Evolutionary conservation across 73 alveolate species (phyloP).

Genomic region (Stentor roeselii): DNA sequence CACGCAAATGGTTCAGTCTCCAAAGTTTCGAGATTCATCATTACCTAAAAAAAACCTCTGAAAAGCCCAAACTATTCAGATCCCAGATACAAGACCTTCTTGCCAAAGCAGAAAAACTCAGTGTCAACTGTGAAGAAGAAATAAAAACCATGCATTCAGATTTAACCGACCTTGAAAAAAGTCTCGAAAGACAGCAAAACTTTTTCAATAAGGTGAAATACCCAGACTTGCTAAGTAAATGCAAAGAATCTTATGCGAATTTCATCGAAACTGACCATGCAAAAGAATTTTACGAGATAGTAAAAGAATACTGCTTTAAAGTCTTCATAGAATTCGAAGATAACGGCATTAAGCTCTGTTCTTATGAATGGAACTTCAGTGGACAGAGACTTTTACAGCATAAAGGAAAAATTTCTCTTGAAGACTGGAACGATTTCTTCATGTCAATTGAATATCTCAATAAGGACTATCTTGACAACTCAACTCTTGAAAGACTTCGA

Average conservation of each 20-base stretch:
- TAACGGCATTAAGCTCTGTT: background rate
- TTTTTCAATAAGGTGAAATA: background rate
- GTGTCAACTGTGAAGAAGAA: background rate
- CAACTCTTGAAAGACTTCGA: background rate
- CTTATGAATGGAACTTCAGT: slow-evolving; percentile 6
- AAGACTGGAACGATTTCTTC: slow-evolving; percentile 3
- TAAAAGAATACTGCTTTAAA: slow-evolving; percentile 13
- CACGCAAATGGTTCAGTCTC: background rate
- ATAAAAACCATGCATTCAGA: background rate
- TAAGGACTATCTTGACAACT: slow-evolving; percentile 9
- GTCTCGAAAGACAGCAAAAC: background rate
- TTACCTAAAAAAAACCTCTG: background rate
- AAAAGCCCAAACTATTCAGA: background rate
- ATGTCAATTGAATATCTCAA: background rate
- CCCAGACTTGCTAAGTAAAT: background rate
- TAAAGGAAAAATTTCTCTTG: slow-evolving; percentile 20
- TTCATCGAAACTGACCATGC: background rate
- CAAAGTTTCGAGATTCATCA: slow-evolving; percentile 9
- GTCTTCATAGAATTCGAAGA: background rate
- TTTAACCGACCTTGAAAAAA: slow-evolving; percentile 3
- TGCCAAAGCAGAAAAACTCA: background rate
- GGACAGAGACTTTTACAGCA: slow-evolving; percentile 15
- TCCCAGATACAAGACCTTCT: background rate
- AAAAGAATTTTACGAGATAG: slow-evolving; percentile 9
- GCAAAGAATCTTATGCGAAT: background rate